Evolutionary conservation across 495 filamentous ascomycete species (phyloP).

Genomic region (Hypoxylon cercidicola): DNA sequence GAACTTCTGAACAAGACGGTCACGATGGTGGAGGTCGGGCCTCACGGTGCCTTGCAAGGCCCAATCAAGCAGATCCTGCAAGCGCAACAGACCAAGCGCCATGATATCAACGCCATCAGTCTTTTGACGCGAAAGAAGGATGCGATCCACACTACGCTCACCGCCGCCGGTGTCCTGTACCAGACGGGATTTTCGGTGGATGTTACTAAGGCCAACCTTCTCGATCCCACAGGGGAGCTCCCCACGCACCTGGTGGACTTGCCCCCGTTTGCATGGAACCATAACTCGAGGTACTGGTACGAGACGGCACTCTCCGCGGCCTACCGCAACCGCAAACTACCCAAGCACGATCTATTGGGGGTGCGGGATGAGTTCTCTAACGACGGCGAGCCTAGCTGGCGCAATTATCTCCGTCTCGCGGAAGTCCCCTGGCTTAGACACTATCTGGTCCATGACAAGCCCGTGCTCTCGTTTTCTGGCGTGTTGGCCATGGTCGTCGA

Average conservation of each 20-base stretch:
- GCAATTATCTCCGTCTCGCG: constrained; percentile 48
- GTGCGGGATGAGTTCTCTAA: constrained; percentile 44
- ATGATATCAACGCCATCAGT: constrained; percentile 29
- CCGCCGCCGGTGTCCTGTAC: constrained; percentile 46
- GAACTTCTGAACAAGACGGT: constrained; percentile 27
- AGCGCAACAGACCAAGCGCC: constrained; percentile 13
- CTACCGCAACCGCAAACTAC: constrained; percentile 53
- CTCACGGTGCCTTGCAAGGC: constrained; percentile 64
- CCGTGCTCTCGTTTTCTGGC: constrained; percentile 59
- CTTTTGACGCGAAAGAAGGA: constrained; percentile 46
- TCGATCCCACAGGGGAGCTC: constrained; percentile 28
- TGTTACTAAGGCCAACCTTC: constrained; percentile 49
- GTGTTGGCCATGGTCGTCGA: constrained; percentile 61
- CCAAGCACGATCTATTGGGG: constrained; percentile 60
- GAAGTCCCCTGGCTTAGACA: constrained; percentile 59
- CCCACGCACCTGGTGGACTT: constrained; percentile 43
- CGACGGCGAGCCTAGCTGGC: constrained; percentile 52
- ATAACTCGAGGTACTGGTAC: constrained; percentile 52
- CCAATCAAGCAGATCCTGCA: constrained; percentile 60
- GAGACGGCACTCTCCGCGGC: constrained; percentile 51
- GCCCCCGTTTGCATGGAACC: constrained; percentile 54
- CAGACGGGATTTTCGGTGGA: constrained; percentile 53
- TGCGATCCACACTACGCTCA: constrained; percentile 44
- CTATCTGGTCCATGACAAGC: constrained; percentile 50
- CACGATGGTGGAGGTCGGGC: constrained; percentile 64